phyloP scores from a whole-genome alignment of 2,329 filamentous ascomycete species.

The Diaporthe citri region DNA sequence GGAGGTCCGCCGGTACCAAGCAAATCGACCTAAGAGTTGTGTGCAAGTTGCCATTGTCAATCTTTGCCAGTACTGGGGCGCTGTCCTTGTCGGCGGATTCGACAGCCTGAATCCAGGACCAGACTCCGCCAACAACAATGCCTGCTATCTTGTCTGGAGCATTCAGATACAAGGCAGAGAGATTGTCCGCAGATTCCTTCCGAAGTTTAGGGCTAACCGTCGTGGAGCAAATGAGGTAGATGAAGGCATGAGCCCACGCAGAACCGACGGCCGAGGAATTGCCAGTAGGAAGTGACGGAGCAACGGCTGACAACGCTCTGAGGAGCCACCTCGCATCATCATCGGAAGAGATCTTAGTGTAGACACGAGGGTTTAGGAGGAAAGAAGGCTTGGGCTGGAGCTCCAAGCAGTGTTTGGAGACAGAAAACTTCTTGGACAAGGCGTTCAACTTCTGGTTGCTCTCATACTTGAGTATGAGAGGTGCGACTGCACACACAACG shows the following conservation, averaged over 20 bases:
- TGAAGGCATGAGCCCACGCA: constrained; percentile 86
- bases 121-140: constrained; percentile 79
- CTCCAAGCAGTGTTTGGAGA: constrained; percentile 75
- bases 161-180: constrained; percentile 75
- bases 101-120: constrained; percentile 80
- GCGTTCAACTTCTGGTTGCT: constrained; percentile 61
- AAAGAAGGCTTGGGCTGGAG: constrained; percentile 88
- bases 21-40: constrained; percentile 73
- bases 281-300: constrained; percentile 65
- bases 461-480: constrained; percentile 65
- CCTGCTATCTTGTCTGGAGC: constrained; percentile 69
- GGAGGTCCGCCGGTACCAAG: constrained; percentile 64
- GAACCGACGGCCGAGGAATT: constrained; percentile 63
- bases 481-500: constrained; percentile 75
- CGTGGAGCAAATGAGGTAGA: constrained; percentile 80
- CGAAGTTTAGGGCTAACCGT: constrained; percentile 72
- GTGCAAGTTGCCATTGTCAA: constrained; percentile 74
- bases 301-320: constrained; percentile 75
- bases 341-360: constrained; percentile 79
- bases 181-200: constrained; percentile 69
- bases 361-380: constrained; percentile 85
- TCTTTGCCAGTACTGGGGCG: constrained; percentile 74
- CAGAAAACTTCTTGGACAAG: constrained; percentile 71
- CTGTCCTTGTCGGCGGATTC: constrained; percentile 83
- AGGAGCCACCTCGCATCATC: constrained; percentile 86